Conservation (phyloP, 345 rosid genomes). For the Populus deltoides region DNA sequence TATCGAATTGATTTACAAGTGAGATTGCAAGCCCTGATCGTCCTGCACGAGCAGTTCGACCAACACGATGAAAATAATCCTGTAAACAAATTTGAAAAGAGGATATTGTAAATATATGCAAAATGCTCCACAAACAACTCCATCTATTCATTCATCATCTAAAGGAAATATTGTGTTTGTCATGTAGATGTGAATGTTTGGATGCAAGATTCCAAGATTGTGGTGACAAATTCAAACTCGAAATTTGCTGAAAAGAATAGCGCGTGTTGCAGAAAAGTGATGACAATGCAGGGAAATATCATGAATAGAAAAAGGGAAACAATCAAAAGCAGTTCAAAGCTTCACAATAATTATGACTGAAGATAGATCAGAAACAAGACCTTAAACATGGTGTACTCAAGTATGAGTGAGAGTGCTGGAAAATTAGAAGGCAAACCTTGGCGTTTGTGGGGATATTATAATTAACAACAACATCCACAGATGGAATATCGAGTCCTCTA, state of each 20-base stretch:
- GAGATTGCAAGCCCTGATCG: constrained; percentile 2
- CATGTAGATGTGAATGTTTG: background rate
- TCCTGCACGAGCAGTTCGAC: constrained; percentile 1
- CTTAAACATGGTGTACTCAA: too few species aligned
- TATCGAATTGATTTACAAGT: background rate
- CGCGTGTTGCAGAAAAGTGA: too few species aligned
- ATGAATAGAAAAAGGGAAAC: too few species aligned
- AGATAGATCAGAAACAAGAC: too few species aligned
- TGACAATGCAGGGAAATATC: too few species aligned
- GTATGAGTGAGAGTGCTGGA: background rate
- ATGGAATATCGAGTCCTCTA: constrained; percentile 95
- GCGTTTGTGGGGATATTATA: constrained; percentile 86
- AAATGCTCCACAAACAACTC: background rate
- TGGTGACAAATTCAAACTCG: too few species aligned
- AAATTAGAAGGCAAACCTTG: constrained; percentile 41
- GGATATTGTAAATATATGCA: background rate
- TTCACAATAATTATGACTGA: too few species aligned
- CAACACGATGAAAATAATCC: constrained; percentile 7
- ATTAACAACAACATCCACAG: constrained; percentile 94
- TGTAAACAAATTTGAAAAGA: background rate
- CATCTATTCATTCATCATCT: background rate
- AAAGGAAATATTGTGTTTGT: background rate
- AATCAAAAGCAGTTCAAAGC: too few species aligned
- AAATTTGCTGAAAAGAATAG: too few species aligned
- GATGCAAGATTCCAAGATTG: too few species aligned